phyloP scores from a whole-genome alignment of 2,329 filamentous ascomycete genomes.

The Trichophyton simii region DNA sequence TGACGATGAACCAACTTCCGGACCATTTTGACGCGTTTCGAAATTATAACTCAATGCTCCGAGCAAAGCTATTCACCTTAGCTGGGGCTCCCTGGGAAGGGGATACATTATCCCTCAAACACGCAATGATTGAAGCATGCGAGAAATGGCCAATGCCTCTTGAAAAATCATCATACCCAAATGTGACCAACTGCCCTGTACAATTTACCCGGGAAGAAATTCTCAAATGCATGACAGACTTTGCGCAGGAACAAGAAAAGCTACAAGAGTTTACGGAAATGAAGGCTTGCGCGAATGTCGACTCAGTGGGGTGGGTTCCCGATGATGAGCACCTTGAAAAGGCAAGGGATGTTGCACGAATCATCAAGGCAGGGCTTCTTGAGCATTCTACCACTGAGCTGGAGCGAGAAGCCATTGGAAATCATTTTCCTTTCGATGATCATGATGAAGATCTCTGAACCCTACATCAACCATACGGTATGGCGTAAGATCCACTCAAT shows the following conservation, averaged over 20 bases:
- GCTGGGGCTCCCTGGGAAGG: conserved; percentile 21
- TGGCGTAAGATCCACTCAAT: too few relatives aligned
- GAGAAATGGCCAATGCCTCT: conserved; percentile 16
- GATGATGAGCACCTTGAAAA: conserved; percentile 17
- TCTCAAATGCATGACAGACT: conserved; percentile 7
- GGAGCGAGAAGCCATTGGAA: conserved; percentile 8
- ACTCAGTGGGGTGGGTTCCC: conserved; percentile 20
- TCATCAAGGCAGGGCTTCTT: conserved; percentile 15
- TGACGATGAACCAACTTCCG: conserved; percentile 16
- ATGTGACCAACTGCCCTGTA: conserved; percentile 14
- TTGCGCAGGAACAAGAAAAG: conserved; percentile 15
- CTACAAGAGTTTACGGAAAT: conserved; percentile 16
- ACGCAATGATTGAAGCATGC: conserved; percentile 15
- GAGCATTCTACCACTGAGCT: conserved; percentile 10
- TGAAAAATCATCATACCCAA: background rate
- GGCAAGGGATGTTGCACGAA: conserved; percentile 8
- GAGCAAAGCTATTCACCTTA: conserved; percentile 8
- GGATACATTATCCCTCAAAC: conserved; percentile 17
- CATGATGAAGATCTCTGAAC: background rate
- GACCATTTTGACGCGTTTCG: conserved; percentile 18
- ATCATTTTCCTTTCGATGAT: background rate
- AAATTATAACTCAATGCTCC: conserved; percentile 15
- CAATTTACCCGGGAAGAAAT: conserved; percentile 16
- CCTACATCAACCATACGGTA: too few relatives aligned
- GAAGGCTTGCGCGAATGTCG: conserved; percentile 17